These are phyloP conservation scores for Neurospora sp. DNA, from an alignment of 495 filamentous ascomycete genomes.

Conservation along the genomic window DNA sequence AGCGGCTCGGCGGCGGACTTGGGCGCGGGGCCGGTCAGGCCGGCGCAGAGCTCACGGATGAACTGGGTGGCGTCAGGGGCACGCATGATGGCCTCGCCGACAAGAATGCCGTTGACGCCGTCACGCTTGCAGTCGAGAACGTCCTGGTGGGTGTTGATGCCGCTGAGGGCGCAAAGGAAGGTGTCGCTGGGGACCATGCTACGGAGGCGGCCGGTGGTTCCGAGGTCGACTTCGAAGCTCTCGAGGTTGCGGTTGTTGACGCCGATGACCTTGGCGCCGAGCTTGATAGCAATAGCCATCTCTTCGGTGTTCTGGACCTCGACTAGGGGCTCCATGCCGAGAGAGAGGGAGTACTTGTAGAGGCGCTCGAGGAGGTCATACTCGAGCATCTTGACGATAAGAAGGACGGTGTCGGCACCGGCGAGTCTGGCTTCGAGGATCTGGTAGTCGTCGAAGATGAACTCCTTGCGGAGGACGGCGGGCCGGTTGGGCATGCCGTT, in stretches of 20 bases:
- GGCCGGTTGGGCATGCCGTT: slow-evolving; percentile 85
- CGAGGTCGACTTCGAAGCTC: slow-evolving; percentile 91
- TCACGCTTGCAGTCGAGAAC: slow-evolving; percentile 80
- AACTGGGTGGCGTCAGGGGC: slow-evolving; percentile 69
- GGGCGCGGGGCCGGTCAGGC: slow-evolving; percentile 24
- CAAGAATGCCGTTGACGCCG: slow-evolving; percentile 84
- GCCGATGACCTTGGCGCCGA: slow-evolving; percentile 90
- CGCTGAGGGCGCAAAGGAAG: slow-evolving; percentile 90
- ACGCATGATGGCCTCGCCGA: slow-evolving; percentile 93
- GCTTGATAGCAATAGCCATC: slow-evolving; percentile 74
- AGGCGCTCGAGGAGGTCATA: slow-evolving; percentile 61
- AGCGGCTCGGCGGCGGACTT: slow-evolving; percentile 25
- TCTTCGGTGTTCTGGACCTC: slow-evolving; percentile 93
- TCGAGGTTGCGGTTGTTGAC: slow-evolving; percentile 97
- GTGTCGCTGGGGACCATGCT: slow-evolving; percentile 73
- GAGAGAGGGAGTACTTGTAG: slow-evolving; percentile 75
- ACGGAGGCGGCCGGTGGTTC: slow-evolving; percentile 85
- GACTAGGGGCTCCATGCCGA: slow-evolving; percentile 96
- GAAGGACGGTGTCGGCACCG: slow-evolving; percentile 86
- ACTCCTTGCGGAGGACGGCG: slow-evolving; percentile 89
- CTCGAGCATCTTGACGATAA: slow-evolving; percentile 98
- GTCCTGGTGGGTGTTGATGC: slow-evolving; percentile 84
- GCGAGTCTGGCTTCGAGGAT: slow-evolving; percentile 90
- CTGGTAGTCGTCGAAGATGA: slow-evolving; percentile 97
- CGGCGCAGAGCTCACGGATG: slow-evolving; percentile 68